These are phyloP conservation scores for Fusarium citri DNA, from an alignment of 2,329 filamentous ascomycete genomes.

Conservation along the genomic window DNA sequence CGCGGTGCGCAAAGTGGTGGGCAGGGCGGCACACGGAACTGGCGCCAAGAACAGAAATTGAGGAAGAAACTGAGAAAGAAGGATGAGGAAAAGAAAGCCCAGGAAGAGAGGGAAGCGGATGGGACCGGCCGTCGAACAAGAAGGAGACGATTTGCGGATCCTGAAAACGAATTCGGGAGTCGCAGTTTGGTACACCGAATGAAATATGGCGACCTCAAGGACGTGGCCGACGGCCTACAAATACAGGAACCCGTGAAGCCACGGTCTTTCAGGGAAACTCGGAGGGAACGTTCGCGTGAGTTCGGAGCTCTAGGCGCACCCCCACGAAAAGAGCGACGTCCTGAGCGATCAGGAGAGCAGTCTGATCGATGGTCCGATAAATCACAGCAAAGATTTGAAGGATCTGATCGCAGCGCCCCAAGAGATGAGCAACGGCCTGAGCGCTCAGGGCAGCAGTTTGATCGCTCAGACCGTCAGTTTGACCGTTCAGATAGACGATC, in stretches of 20 bases:
- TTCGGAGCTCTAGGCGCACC: background rate
- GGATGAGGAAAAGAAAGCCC: constrained; percentile 52
- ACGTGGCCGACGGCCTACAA: constrained; percentile 42
- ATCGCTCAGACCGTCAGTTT: background rate
- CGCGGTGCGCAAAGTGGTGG: background rate
- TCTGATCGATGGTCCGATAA: background rate
- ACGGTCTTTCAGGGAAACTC: constrained; percentile 35
- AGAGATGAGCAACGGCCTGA: background rate
- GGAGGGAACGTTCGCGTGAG: constrained; percentile 15
- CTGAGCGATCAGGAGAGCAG: constrained; percentile 5
- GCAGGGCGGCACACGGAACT: constrained; percentile 41
- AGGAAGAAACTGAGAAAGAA: constrained; percentile 65
- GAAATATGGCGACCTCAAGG: constrained; percentile 57
- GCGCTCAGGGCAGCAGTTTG: background rate
- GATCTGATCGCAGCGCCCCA: background rate
- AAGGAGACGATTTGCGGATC: constrained; percentile 64
- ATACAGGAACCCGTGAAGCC: constrained; percentile 46
- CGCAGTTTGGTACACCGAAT: constrained; percentile 66
- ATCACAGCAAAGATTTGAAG: background rate
- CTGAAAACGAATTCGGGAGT: constrained; percentile 63
- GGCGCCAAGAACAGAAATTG: constrained; percentile 56
- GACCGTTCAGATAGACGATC: background rate
- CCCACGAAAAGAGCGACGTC: constrained; percentile 4
- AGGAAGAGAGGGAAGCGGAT: constrained; percentile 50
- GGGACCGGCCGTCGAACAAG: constrained; percentile 58